phyloP scores from a whole-genome alignment of 352 stramenopile species.

The Blastocystis sp. region DNA sequence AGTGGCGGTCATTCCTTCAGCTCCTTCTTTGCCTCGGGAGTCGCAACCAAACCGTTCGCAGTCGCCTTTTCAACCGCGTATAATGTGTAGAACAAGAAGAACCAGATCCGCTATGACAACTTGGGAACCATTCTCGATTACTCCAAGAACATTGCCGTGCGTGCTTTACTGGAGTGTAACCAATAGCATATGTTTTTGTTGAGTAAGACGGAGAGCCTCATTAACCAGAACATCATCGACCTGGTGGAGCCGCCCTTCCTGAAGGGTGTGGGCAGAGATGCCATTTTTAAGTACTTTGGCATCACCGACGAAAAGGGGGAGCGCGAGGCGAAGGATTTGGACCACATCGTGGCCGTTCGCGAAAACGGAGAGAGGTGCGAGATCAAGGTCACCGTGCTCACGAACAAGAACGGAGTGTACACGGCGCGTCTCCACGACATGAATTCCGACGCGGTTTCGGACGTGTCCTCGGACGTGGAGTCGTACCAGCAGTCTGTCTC shows the following conservation, averaged over 20 bases:
- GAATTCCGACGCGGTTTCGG: neutral
- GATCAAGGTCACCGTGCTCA: neutral
- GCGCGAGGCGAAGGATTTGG: neutral
- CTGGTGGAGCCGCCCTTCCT: slow-evolving; percentile 8
- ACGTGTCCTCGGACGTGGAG: slow-evolving; percentile 22
- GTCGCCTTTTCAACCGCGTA: neutral
- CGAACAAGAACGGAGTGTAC: neutral
- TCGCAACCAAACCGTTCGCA: neutral
- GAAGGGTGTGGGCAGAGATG: neutral
- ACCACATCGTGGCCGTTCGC: neutral
- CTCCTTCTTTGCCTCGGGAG: neutral
- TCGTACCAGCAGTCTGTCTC: neutral
- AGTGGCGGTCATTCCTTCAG: neutral
- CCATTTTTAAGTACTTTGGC: neutral
- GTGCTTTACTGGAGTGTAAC: neutral
- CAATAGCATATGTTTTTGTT: slow-evolving; percentile 19
- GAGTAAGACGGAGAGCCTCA: slow-evolving; percentile 2
- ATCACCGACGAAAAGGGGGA: neutral
- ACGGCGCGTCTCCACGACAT: neutral
- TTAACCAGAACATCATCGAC: slow-evolving; percentile 7
- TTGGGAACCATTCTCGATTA: slow-evolving; percentile 10
- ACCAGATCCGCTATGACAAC: slow-evolving; percentile 15
- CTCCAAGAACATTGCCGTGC: slow-evolving; percentile 24
- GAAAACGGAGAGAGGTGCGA: slow-evolving; percentile 3
- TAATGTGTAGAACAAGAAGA: slow-evolving; percentile 15